Conservation (phyloP, 441 rosid genomes). For the Metrosideros polymorpha region DNA sequence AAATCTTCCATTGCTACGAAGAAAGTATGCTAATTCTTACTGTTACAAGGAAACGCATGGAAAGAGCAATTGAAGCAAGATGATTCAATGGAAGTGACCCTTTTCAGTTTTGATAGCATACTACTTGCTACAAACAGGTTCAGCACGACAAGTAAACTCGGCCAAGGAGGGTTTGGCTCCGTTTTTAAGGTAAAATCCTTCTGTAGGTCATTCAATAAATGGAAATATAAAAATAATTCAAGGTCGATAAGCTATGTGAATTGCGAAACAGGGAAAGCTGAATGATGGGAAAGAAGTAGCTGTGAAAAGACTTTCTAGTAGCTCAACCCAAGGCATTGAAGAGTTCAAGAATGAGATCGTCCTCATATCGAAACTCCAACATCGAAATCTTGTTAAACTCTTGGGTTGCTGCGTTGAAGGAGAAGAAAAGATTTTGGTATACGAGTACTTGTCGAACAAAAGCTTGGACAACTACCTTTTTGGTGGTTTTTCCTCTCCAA, state of each 20-base stretch:
- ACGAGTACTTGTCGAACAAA: neutral
- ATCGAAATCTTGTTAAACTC: neutral
- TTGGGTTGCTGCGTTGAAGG: neutral
- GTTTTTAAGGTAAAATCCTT: neutral
- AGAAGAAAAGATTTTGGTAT: neutral
- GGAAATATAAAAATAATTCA: neutral
- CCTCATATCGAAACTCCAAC: conserved; percentile 2
- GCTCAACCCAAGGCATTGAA: neutral
- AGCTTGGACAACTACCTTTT: neutral
- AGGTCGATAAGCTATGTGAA: neutral
- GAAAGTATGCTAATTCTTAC: no score
- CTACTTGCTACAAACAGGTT: neutral
- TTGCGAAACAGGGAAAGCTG: neutral
- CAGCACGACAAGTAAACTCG: neutral
- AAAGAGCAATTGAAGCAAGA: neutral
- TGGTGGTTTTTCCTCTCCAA: neutral
- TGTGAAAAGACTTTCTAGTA: conserved; percentile 4
- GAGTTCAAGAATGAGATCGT: conserved; percentile 8
- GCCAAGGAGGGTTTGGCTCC: conserved; percentile 8
- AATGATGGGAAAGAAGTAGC: conserved; percentile 1
- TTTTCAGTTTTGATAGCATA: neutral
- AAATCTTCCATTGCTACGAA: no score
- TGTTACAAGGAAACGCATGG: neutral
- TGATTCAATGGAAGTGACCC: rapidly evolving
- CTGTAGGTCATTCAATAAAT: neutral